These are phyloP conservation scores for Phytophthora hibernalis DNA, from an alignment of 352 stramenopile species.

Conservation along the genomic window DNA sequence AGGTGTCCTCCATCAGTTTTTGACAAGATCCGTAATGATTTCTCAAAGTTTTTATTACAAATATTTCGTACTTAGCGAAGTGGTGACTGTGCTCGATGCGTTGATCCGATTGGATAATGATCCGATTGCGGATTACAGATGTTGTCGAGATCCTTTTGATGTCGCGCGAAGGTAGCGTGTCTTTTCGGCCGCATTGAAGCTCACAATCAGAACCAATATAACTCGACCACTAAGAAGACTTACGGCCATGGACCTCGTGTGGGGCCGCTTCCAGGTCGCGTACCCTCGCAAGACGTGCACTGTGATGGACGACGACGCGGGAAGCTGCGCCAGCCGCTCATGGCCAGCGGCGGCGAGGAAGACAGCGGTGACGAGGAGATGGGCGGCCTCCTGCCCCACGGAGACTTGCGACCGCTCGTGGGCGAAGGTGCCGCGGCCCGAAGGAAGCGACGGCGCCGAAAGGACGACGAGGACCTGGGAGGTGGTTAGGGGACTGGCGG, in stretches of 20 bases:
- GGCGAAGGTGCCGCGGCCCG: slow-evolving; percentile 31
- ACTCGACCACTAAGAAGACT: slow-evolving; percentile 19
- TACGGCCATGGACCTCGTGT: slow-evolving; percentile 32
- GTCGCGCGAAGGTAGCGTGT: neutral
- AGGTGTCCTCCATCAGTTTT: slow-evolving; percentile 21
- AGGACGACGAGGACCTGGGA: slow-evolving; percentile 56
- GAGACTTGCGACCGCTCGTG: slow-evolving; percentile 21
- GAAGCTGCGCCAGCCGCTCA: slow-evolving; percentile 46
- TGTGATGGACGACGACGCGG: slow-evolving; percentile 45
- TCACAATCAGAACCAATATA: slow-evolving; percentile 5
- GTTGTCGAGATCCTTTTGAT: too few relatives aligned
- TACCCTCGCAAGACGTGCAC: slow-evolving; percentile 27
- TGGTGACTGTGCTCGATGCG: neutral
- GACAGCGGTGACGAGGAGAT: slow-evolving; percentile 31
- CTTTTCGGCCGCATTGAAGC: slow-evolving; percentile 25
- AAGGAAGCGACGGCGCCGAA: slow-evolving; percentile 42
- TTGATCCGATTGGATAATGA: neutral
- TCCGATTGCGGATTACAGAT: too few relatives aligned
- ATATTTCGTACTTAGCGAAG: too few relatives aligned
- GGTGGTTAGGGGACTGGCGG: slow-evolving; percentile 20
- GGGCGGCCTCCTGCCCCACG: slow-evolving; percentile 24
- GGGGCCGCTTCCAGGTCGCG: slow-evolving; percentile 31
- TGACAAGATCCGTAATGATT: neutral
- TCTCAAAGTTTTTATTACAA: slow-evolving; percentile 6
- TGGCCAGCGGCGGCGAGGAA: slow-evolving; percentile 36